phyloP scores from a whole-genome alignment of 495 filamentous ascomycete genomes.

The Letharia columbiana region DNA sequence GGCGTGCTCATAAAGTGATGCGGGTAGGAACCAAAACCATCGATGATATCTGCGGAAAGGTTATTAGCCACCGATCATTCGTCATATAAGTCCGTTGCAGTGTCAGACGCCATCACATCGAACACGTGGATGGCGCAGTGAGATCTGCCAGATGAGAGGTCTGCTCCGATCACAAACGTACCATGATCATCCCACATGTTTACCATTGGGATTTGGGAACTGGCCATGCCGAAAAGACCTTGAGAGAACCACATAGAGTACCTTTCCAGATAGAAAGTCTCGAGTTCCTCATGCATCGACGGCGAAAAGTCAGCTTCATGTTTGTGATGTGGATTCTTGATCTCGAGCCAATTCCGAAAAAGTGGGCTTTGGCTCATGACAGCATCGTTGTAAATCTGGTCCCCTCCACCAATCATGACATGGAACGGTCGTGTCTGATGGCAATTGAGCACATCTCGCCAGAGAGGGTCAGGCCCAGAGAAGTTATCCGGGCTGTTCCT shows the following conservation, averaged over 20 bases:
- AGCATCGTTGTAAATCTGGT: constrained; percentile 92
- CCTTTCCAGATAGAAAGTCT: constrained; percentile 74
- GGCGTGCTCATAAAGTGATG: constrained; percentile 85
- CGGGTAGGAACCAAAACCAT: constrained; percentile 90
- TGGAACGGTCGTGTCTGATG: constrained; percentile 93
- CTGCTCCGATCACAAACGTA: constrained; percentile 5
- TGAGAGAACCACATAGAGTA: constrained; percentile 93
- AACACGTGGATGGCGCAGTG: not conserved
- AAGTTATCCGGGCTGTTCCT: constrained; percentile 49
- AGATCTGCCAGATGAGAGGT: not conserved
- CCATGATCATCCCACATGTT: constrained; percentile 97
- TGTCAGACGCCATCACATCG: not conserved
- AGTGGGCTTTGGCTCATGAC: constrained; percentile 61
- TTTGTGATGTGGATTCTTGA: constrained; percentile 72
- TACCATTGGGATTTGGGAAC: constrained; percentile 93
- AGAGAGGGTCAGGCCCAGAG: constrained; percentile 89
- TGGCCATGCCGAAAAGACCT: constrained; percentile 84
- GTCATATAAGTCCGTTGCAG: not conserved
- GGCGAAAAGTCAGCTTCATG: constrained; percentile 60
- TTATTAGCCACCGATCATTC: not conserved
- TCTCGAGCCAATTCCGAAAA: constrained; percentile 76
- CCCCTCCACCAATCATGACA: constrained; percentile 95
- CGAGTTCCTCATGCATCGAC: constrained; percentile 77
- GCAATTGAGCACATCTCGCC: constrained; percentile 88
- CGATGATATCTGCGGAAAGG: constrained; percentile 59